Evolutionary conservation across 306 rosid species (phyloP).

Genomic region (Lablab purpureus): DNA sequence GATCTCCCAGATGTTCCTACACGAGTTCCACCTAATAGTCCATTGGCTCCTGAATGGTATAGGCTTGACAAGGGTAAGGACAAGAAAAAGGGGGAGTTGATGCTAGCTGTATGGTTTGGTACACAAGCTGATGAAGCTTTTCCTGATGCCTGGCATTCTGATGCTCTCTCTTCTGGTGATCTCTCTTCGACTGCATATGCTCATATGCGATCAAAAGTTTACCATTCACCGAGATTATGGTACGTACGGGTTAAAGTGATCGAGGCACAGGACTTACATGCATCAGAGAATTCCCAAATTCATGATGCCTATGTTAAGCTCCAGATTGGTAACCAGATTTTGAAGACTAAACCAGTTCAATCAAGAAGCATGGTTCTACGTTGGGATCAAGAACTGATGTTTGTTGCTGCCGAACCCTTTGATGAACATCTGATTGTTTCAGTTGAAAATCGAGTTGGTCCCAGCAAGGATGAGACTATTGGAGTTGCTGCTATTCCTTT

Average conservation of each 20-base stretch:
- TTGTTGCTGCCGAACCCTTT: conserved; percentile 93
- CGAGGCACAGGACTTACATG: conserved; percentile 84
- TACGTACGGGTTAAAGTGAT: conserved; percentile 78
- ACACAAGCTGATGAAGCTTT: conserved; percentile 99
- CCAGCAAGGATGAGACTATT: conserved; percentile 74
- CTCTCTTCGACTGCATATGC: conserved; percentile 54
- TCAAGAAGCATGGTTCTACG: conserved; percentile 57
- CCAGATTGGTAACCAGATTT: conserved; percentile 77
- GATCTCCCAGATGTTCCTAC: conserved; percentile 79
- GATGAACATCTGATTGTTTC: conserved; percentile 76
- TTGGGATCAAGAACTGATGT: conserved; percentile 86
- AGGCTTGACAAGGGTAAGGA: conserved; percentile 67
- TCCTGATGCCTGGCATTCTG: conserved; percentile 98
- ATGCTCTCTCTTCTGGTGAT: conserved; percentile 65
- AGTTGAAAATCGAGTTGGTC: conserved; percentile 77
- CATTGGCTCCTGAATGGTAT: conserved; percentile 98
- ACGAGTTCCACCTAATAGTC: conserved; percentile 92
- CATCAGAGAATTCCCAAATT: conserved; percentile 67
- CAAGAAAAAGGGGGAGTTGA: conserved; percentile 84
- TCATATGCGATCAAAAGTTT: conserved; percentile 82
- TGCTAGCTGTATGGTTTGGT: conserved; percentile 97
- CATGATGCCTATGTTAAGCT: conserved; percentile 81
- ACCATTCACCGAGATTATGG: conserved; percentile 93
- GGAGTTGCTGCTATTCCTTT: conserved; percentile 73
- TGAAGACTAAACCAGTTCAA: conserved; percentile 66